Conservation (phyloP, 208 protist species). For the Jaenimonas drosophilae region DNA sequence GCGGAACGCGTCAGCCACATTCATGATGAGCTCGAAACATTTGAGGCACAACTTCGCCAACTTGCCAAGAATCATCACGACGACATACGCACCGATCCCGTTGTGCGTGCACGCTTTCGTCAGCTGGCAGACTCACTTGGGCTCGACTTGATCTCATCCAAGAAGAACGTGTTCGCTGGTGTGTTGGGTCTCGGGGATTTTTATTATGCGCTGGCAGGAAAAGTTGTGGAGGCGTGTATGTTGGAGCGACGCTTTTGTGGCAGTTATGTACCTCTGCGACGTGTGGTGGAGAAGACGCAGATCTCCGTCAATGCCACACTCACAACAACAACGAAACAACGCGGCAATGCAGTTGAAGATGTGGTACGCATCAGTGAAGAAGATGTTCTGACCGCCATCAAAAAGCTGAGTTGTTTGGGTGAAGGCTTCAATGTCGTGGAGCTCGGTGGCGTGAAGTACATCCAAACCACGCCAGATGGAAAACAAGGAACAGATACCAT, state of each 20-base stretch:
- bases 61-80: conserved; percentile 52
- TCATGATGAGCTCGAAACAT: conserved; percentile 65
- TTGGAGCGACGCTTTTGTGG: conserved; percentile 78
- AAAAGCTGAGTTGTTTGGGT: conserved; percentile 60
- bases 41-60: conserved; percentile 47
- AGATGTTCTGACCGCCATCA: conserved; percentile 57
- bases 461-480: conserved; percentile 76
- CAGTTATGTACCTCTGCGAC: conserved; percentile 60
- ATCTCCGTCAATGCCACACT: conserved; percentile 1
- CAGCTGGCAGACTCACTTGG: conserved; percentile 83
- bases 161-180: conserved; percentile 78
- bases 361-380: conserved; percentile 43
- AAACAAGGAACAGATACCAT: conserved; percentile 42
- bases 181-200: conserved; percentile 75
- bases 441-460: conserved; percentile 54
- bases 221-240: conserved; percentile 79
- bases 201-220: conserved; percentile 75
- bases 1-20: conserved; percentile 71
- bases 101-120: conserved; percentile 76
- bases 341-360: neutral
- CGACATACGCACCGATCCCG: conserved; percentile 69
- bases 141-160: conserved; percentile 79
- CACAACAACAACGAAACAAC: conserved; percentile 3
- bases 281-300: conserved; percentile 36
- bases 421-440: conserved; percentile 71